A percentile compares a stretch with the other conserved stretches of the same genome.
Evolutionary conservation across 2,329 filamentous ascomycete species (phyloP).

Genomic region (Trichoderma polysporum): DNA sequence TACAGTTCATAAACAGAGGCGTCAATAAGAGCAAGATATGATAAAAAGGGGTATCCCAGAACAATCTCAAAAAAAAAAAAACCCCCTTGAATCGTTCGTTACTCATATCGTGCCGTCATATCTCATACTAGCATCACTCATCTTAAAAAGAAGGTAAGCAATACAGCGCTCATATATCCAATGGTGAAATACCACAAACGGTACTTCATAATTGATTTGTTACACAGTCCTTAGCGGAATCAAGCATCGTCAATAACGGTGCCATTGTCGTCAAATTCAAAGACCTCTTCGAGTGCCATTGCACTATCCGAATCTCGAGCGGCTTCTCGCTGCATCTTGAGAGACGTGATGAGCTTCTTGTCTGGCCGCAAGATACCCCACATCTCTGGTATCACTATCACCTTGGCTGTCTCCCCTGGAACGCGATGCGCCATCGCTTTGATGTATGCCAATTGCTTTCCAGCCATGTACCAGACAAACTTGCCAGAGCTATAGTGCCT

Average conservation of each 20-base stretch:
- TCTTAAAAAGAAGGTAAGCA: not conserved
- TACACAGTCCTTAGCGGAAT: not conserved
- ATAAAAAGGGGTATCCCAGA: not conserved
- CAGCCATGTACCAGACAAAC: slow-evolving; percentile 50
- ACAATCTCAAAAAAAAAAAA: not conserved
- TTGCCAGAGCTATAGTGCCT: slow-evolving; percentile 33
- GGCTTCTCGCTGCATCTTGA: slow-evolving; percentile 24
- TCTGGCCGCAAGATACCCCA: slow-evolving; percentile 41
- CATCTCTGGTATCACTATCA: slow-evolving; percentile 38
- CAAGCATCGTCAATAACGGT: slow-evolving; percentile 33
- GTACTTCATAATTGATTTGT: not conserved
- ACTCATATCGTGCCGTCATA: not conserved
- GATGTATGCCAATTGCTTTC: slow-evolving; percentile 48
- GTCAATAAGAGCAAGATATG: not conserved
- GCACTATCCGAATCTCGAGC: slow-evolving; percentile 28
- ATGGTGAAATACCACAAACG: not conserved
- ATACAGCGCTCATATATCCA: not conserved
- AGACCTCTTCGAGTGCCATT: slow-evolving; percentile 30
- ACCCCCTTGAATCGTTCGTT: not conserved
- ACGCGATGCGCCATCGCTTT: slow-evolving; percentile 38
- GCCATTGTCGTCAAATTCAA: slow-evolving; percentile 32
- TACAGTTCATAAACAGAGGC: not conserved
- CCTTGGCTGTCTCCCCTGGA: slow-evolving; percentile 22
- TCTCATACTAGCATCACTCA: not conserved
- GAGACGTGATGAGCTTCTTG: slow-evolving; percentile 29